Percentiles rank a stretch among this genome's conserved stretches.
Conservation (phyloP, 1,284 basidiomycete genomes). For the Ceratobasidium sp. region DNA sequence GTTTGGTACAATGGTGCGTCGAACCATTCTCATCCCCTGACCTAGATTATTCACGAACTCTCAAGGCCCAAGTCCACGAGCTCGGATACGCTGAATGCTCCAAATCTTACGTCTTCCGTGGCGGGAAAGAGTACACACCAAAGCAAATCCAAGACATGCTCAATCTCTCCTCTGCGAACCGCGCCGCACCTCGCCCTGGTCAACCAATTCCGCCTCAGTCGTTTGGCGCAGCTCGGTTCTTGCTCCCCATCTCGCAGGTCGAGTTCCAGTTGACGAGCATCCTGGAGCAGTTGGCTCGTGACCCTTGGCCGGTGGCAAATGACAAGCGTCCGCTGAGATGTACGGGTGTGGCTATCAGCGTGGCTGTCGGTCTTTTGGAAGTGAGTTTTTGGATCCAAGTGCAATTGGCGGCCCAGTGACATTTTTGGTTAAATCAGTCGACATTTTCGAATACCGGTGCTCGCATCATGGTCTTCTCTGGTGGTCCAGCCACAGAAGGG, state of each 20-base stretch:
- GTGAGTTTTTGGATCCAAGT: constrained; percentile 50
- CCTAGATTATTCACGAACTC: not conserved
- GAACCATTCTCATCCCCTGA: constrained; percentile 7
- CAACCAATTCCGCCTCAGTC: constrained; percentile 79
- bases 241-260: constrained; percentile 91
- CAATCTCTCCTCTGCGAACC: constrained; percentile 77
- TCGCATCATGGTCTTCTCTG: constrained; percentile 95
- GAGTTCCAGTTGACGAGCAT: constrained; percentile 97
- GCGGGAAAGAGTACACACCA: constrained; percentile 96
- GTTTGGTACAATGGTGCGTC: constrained; percentile 90
- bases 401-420: not conserved
- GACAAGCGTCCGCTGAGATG: constrained; percentile 96
- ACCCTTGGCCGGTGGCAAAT: constrained; percentile 97
- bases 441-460: constrained; percentile 97
- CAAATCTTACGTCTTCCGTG: constrained; percentile 99
- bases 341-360: constrained; percentile 93
- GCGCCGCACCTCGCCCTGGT: constrained; percentile 82
- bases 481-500: constrained; percentile 96
- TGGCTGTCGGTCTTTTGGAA: constrained; percentile 95
- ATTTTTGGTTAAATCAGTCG: constrained; percentile 56
- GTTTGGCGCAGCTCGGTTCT: constrained; percentile 90
- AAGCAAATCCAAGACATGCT: constrained; percentile 99
- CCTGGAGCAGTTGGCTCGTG: constrained; percentile 86
- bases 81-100: constrained; percentile 95
- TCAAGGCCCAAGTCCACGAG: constrained; percentile 96